phyloP scores from a whole-genome alignment of 2,329 filamentous ascomycete genomes.

The Trichoderma cornu-damae region DNA sequence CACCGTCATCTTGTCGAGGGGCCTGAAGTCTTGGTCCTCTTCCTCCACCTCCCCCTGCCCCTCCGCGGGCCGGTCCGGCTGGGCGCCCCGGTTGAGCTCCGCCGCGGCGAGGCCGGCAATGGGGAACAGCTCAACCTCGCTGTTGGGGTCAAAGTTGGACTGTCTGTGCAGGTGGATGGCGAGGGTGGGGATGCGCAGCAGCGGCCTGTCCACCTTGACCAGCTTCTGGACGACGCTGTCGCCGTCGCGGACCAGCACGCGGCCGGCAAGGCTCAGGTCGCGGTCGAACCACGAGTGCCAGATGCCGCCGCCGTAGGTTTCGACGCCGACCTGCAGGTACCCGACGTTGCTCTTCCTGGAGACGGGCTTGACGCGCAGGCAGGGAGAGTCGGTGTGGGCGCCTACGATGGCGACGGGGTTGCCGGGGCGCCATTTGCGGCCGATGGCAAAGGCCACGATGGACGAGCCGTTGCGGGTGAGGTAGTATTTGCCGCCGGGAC shows the following conservation, averaged over 20 bases:
- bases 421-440: conserved; percentile 82
- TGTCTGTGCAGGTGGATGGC: conserved; percentile 91
- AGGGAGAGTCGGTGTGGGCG: conserved; percentile 92
- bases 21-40: conserved; percentile 58
- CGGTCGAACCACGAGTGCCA: conserved; percentile 99
- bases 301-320: conserved; percentile 93
- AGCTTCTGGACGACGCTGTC: conserved; percentile 75
- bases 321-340: conserved; percentile 90
- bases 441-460: conserved; percentile 87
- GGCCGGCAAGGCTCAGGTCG: conserved; percentile 83
- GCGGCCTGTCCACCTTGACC: conserved; percentile 83
- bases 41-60: too few relatives aligned
- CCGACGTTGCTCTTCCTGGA: conserved; percentile 83
- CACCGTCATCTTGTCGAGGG: conserved; percentile 70
- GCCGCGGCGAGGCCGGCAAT: conserved; percentile 83
- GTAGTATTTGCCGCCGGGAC: conserved; percentile 91
- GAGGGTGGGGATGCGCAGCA: conserved; percentile 86
- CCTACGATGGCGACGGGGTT: conserved; percentile 91
- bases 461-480: conserved; percentile 90
- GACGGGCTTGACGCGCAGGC: conserved; percentile 86
- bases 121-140: conserved; percentile 92
- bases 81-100: conserved; percentile 74
- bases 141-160: conserved; percentile 87
- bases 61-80: conserved; percentile 40
- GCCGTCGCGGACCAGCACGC: conserved; percentile 72